phyloP scores from a whole-genome alignment of 192 early-diverging fungal species.

The Backusella luteola region DNA sequence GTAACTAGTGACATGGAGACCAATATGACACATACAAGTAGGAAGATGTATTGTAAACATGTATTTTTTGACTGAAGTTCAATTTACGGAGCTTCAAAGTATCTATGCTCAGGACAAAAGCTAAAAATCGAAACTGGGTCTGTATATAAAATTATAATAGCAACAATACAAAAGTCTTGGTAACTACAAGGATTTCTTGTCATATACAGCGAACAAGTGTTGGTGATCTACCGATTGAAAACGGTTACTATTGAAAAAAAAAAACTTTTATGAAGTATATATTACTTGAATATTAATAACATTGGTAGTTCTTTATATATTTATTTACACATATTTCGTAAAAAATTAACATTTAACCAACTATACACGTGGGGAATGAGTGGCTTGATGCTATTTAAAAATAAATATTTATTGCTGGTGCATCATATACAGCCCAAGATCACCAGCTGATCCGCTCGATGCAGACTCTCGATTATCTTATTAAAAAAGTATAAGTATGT shows the following conservation, averaged over 20 bases:
- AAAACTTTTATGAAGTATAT: background rate
- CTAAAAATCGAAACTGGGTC: background rate
- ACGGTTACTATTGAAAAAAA: background rate
- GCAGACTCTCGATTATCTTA: background rate
- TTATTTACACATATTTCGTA: background rate
- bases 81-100: background rate
- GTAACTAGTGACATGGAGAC: background rate
- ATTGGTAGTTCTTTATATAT: background rate
- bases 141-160: background rate
- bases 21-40: background rate
- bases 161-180: background rate
- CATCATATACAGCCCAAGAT: background rate
- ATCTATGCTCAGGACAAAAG: background rate
- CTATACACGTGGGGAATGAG: background rate
- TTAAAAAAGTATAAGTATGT: background rate
- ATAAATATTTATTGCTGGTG: background rate
- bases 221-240: background rate
- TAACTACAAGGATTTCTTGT: background rate
- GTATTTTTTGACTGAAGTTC: background rate
- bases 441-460: background rate
- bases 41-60: background rate
- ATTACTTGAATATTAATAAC: background rate
- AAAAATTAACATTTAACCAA: background rate
- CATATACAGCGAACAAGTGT: background rate
- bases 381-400: background rate